Evolutionary conservation across 495 filamentous ascomycete species (phyloP).

Genomic region (Oidiodendron maius): DNA sequence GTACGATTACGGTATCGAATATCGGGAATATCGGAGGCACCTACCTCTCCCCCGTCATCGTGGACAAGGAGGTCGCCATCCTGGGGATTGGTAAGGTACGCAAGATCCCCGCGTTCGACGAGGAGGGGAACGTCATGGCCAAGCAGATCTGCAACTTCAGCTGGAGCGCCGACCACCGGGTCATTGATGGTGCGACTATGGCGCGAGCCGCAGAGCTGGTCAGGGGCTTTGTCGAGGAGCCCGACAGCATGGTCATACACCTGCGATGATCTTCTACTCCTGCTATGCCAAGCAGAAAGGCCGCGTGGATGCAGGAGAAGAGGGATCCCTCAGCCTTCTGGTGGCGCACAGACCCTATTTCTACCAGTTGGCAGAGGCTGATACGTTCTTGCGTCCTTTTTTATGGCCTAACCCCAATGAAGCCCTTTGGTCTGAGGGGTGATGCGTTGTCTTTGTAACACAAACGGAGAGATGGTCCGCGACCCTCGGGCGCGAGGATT

Average conservation of each 20-base stretch:
- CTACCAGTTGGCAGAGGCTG: too few species aligned
- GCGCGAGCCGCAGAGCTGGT: conserved; percentile 82
- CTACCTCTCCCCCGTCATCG: conserved; percentile 86
- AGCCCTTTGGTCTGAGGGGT: too few species aligned
- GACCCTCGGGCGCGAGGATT: too few species aligned
- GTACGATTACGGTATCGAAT: conserved; percentile 93
- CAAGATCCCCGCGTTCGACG: conserved; percentile 62
- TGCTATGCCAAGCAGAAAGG: too few species aligned
- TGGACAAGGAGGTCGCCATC: conserved; percentile 84
- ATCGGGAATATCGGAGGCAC: conserved; percentile 96
- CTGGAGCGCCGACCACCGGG: conserved; percentile 94
- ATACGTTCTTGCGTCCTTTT: too few species aligned
- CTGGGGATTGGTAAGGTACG: conserved; percentile 80
- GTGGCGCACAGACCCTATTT: too few species aligned
- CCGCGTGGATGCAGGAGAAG: too few species aligned
- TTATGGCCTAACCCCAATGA: too few species aligned
- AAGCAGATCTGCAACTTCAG: conserved; percentile 78
- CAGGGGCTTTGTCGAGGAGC: conserved; percentile 69
- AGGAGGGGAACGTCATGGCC: conserved; percentile 46
- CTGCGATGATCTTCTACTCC: too few species aligned
- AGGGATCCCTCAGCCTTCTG: too few species aligned
- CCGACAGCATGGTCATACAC: conserved; percentile 73
- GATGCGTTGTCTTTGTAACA: too few species aligned
- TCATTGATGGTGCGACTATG: conserved; percentile 92
- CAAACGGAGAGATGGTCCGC: too few species aligned